These are phyloP conservation scores for Westerdykella aurantiaca DNA, from an alignment of 2,329 filamentous ascomycete genomes.

Conservation along the genomic window DNA sequence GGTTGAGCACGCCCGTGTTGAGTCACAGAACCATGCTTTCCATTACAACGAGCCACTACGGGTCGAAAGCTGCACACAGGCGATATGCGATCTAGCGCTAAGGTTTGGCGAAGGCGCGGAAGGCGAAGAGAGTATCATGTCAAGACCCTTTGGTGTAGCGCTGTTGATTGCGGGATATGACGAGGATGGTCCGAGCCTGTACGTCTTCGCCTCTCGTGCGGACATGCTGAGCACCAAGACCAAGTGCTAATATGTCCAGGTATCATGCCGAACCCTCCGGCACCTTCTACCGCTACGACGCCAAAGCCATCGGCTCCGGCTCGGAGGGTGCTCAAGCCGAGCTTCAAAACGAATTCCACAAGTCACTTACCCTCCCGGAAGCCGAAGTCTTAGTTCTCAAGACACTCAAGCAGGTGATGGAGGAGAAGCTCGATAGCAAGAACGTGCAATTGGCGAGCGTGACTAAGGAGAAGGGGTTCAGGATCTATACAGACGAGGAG, in stretches of 20 bases:
- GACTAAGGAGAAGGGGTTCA: conserved; percentile 95
- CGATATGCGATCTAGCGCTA: conserved; percentile 94
- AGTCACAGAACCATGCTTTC: conserved; percentile 95
- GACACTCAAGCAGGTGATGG: conserved; percentile 99
- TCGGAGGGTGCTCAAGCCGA: conserved; percentile 97
- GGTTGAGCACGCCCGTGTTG: conserved; percentile 96
- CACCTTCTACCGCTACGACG: conserved; percentile 98
- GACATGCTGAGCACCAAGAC: background rate
- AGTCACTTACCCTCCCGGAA: conserved; percentile 87
- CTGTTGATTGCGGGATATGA: conserved; percentile 95
- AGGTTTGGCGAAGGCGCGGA: conserved; percentile 96
- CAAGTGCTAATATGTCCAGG: conserved; percentile 35
- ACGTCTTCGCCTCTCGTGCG: conserved; percentile 29
- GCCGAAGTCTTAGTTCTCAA: conserved; percentile 94
- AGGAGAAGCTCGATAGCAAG: conserved; percentile 98
- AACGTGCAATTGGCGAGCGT: conserved; percentile 98
- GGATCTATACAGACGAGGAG: conserved; percentile 96
- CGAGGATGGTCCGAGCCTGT: conserved; percentile 90
- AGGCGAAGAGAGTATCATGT: conserved; percentile 98
- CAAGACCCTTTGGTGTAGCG: conserved; percentile 91
- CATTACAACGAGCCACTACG: conserved; percentile 94
- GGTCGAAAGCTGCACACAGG: conserved; percentile 97
- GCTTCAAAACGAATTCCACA: conserved; percentile 97
- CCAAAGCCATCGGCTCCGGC: conserved; percentile 95
- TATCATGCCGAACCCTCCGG: conserved; percentile 98